phyloP scores from a whole-genome alignment of 148 eudicot species.

The Persicaria maculosa region DNA sequence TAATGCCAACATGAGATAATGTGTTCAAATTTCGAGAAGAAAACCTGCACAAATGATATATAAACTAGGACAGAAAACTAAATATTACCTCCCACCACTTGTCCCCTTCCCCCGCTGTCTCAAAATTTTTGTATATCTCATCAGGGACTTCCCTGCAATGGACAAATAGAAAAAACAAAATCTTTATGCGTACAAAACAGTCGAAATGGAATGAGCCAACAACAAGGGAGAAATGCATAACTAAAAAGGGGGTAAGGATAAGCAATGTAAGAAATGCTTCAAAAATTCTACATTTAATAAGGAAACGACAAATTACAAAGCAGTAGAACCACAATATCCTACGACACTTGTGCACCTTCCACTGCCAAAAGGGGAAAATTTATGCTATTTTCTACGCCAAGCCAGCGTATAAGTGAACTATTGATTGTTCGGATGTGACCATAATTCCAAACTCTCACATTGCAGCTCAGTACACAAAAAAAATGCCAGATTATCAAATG shows the following conservation, averaged over 20 bases:
- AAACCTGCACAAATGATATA: background rate
- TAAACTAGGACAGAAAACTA: slow-evolving; percentile 10
- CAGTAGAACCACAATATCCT: background rate
- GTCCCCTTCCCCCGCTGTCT: slow-evolving; percentile 66
- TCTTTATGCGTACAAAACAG: too few species aligned
- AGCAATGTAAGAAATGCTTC: background rate
- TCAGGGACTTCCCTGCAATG: slow-evolving; percentile 74
- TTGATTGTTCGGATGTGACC: too few species aligned
- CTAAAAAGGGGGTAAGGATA: too few species aligned
- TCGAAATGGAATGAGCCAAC: background rate
- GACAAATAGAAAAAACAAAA: background rate
- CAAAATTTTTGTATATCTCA: slow-evolving; percentile 81
- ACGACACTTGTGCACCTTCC: too few species aligned
- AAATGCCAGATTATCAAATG: too few species aligned
- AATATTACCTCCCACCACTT: slow-evolving; percentile 96
- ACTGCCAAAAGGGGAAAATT: too few species aligned
- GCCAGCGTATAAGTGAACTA: too few species aligned
- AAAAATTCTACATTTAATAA: background rate
- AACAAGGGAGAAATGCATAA: background rate
- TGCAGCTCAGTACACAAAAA: too few species aligned
- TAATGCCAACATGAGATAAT: background rate
- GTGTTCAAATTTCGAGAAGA: background rate
- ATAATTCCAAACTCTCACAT: too few species aligned
- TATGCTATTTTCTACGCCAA: too few species aligned
- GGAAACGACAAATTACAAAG: background rate